phyloP scores from a whole-genome alignment of 345 rosid genomes.

The Draba incana region DNA sequence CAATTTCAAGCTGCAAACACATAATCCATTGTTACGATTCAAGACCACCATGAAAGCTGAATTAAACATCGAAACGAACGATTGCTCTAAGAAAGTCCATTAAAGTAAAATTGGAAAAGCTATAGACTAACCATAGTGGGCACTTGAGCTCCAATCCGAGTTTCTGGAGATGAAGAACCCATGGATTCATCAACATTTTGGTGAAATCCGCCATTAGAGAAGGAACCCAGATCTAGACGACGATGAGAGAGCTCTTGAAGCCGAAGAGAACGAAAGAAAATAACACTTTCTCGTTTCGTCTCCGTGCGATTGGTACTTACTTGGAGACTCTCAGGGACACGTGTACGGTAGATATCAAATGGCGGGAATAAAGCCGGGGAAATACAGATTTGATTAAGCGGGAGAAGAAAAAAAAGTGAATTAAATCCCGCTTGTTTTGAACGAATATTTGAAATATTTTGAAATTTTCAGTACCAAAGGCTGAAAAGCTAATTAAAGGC shows the following conservation, averaged over 20 bases:
- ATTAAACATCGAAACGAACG: not conserved
- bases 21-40: not conserved
- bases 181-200: slow-evolving; percentile 58
- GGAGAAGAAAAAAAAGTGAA: slow-evolving; percentile 14
- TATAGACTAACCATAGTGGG: slow-evolving; percentile 69
- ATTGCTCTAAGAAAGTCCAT: not conserved
- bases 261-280: not conserved
- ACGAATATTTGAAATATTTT: slow-evolving; percentile 31
- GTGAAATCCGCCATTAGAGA: slow-evolving; percentile 48
- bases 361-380: slow-evolving; percentile 41
- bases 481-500: slow-evolving; percentile 22
- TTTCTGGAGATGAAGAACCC: slow-evolving; percentile 80
- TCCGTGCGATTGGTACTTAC: slow-evolving; percentile 27
- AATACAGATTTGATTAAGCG: slow-evolving; percentile 28
- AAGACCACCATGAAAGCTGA: not conserved
- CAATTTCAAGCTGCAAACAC: slow-evolving; percentile 60
- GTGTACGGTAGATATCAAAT: slow-evolving; percentile 42
- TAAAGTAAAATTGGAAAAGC: not conserved
- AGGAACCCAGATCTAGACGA: slow-evolving; percentile 33
- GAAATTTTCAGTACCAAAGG: slow-evolving; percentile 12
- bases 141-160: slow-evolving; percentile 86
- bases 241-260: slow-evolving; percentile 14
- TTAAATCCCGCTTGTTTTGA: slow-evolving; percentile 32
- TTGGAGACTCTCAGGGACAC: slow-evolving; percentile 30
- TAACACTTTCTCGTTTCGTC: not conserved